Evolutionary conservation across 2,329 filamentous ascomycete species (phyloP).

Genomic region (Tricladium varicosporioides): DNA sequence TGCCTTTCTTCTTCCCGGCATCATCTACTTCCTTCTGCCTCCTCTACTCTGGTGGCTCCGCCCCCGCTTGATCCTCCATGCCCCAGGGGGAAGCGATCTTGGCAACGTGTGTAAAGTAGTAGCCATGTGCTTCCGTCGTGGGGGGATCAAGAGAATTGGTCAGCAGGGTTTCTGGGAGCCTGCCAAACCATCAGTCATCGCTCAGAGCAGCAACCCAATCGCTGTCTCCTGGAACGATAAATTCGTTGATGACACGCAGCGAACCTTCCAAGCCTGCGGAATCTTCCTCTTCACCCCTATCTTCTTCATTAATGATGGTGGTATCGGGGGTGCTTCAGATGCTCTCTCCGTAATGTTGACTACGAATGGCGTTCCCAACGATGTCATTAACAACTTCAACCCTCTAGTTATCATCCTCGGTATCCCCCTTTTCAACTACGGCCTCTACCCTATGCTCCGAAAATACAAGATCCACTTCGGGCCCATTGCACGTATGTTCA

Average conservation of each 20-base stretch:
- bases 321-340: slow-evolving; percentile 48
- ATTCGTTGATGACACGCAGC: slow-evolving; percentile 75
- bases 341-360: slow-evolving; percentile 59
- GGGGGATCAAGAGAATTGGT: slow-evolving; percentile 66
- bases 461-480: slow-evolving; percentile 63
- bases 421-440: slow-evolving; percentile 65
- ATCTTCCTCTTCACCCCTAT: slow-evolving; percentile 59
- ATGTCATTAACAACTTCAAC: slow-evolving; percentile 73
- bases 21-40: slow-evolving; percentile 62
- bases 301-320: slow-evolving; percentile 38
- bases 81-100: slow-evolving; percentile 22
- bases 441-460: slow-evolving; percentile 67
- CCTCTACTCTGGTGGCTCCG: slow-evolving; percentile 42
- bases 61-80: slow-evolving; percentile 43
- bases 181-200: slow-evolving; percentile 64
- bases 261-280: slow-evolving; percentile 66
- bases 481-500: slow-evolving; percentile 71
- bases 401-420: slow-evolving; percentile 72
- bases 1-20: slow-evolving; percentile 48
- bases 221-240: slow-evolving; percentile 81
- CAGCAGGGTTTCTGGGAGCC: slow-evolving; percentile 60
- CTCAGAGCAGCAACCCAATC: slow-evolving; percentile 50
- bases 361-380: slow-evolving; percentile 71
- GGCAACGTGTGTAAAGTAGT: not conserved
- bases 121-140: slow-evolving; percentile 37